phyloP scores from a whole-genome alignment of 2,329 filamentous ascomycete species.

The Pyrenophora seminiperda region DNA sequence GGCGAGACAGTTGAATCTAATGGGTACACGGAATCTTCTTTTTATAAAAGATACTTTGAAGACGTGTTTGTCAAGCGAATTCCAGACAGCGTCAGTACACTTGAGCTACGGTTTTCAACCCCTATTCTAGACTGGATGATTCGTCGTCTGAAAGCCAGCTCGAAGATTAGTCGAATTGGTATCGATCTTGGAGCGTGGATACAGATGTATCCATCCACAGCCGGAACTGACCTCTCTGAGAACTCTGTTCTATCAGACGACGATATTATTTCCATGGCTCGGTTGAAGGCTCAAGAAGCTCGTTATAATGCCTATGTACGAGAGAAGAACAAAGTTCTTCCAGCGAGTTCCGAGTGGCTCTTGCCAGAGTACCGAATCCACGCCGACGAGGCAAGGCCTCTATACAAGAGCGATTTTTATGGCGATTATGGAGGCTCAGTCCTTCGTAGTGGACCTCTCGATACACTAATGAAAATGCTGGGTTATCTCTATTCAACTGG shows the following conservation, averaged over 20 bases:
- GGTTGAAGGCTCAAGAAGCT: conserved; percentile 1
- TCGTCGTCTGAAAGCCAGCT: conserved; percentile 6
- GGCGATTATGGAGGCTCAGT: neutral
- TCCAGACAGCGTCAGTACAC: conserved; percentile 14
- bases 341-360: conserved; percentile 9
- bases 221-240: neutral
- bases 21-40: conserved; percentile 5
- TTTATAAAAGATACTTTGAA: conserved; percentile 9
- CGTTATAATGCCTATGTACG: conserved; percentile 9
- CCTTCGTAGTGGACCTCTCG: neutral
- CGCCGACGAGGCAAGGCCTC: neutral
- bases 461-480: conserved; percentile 16
- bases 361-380: conserved; percentile 2
- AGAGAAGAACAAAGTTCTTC: conserved; percentile 5
- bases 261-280: conserved; percentile 5
- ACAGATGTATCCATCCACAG: conserved; percentile 23
- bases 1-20: conserved; percentile 1
- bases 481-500: conserved; percentile 5
- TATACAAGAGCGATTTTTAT: conserved; percentile 1
- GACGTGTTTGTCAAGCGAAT: conserved; percentile 2
- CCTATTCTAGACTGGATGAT: conserved; percentile 21
- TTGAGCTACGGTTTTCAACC: conserved; percentile 30
- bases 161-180: conserved; percentile 22
- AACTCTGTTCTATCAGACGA: neutral
- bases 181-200: conserved; percentile 38